Evolutionary conservation across 2,329 filamentous ascomycete genomes (phyloP).

Genomic region (Camillea tinctor): DNA sequence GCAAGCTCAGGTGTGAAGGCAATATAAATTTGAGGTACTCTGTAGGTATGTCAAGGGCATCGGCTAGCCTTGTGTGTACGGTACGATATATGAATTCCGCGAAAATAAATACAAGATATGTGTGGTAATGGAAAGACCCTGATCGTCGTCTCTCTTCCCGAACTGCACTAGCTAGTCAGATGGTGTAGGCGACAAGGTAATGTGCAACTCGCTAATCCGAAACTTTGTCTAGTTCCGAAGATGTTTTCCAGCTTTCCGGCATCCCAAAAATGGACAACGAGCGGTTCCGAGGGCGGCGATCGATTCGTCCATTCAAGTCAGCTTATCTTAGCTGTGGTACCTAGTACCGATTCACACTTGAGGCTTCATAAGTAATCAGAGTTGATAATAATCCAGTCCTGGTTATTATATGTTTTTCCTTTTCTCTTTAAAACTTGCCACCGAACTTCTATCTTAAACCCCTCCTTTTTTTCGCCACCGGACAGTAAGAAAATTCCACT

Average conservation of each 20-base stretch:
- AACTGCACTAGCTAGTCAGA: not conserved
- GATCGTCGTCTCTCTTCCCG: not conserved
- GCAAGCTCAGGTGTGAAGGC: not conserved
- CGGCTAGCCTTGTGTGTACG: not conserved
- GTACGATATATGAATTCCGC: not conserved
- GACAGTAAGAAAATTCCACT: not conserved
- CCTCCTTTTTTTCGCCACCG: not conserved
- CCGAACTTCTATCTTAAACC: not conserved
- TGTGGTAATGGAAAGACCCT: not conserved
- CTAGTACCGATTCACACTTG: not conserved
- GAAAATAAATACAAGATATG: not conserved
- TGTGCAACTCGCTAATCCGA: not conserved
- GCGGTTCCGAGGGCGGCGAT: not conserved
- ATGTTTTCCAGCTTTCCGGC: not conserved
- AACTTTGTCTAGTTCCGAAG: not conserved
- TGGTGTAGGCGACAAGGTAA: not conserved
- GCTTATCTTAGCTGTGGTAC: not conserved
- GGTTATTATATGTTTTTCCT: not conserved
- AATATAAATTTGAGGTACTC: no score
- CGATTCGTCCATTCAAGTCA: not conserved
- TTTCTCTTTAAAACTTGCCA: not conserved
- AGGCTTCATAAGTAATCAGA: not conserved
- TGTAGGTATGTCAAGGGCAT: not conserved
- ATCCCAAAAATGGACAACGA: not conserved
- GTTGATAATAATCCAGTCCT: not conserved